Evolutionary conservation across 1,139 yeast species (phyloP).

Genomic region (Debaryomyces subglobosus): DNA sequence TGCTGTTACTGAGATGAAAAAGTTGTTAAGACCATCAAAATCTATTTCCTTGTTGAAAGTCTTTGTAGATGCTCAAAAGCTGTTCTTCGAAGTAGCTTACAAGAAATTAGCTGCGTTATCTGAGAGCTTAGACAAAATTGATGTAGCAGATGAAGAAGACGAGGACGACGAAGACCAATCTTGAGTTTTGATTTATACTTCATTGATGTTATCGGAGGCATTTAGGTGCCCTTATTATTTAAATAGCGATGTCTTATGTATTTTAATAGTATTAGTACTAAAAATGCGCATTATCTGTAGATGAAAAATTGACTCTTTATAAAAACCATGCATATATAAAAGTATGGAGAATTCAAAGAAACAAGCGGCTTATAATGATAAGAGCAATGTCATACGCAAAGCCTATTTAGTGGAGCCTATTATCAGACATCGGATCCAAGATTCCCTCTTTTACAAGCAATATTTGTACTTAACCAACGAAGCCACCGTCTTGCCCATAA

Average conservation of each 20-base stretch:
- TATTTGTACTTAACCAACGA: conserved; percentile 61
- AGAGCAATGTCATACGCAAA: conserved; percentile 43
- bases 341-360: conserved; percentile 9
- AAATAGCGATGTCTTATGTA: background rate
- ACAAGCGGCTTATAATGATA: conserved; percentile 29
- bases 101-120: conserved; percentile 39
- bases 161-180: conserved; percentile 15
- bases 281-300: conserved; percentile 5
- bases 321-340: background rate
- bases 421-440: conserved; percentile 66
- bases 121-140: conserved; percentile 36
- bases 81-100: conserved; percentile 57
- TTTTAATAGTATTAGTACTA: background rate
- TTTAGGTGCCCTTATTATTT: background rate
- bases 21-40: conserved; percentile 67
- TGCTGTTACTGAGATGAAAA: conserved; percentile 79
- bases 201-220: background rate
- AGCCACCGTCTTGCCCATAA: conserved; percentile 45
- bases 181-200: background rate
- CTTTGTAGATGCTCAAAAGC: conserved; percentile 67
- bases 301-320: background rate
- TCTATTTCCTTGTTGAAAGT: conserved; percentile 62
- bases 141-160: conserved; percentile 37
- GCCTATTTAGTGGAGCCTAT: conserved; percentile 66
- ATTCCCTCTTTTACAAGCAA: conserved; percentile 70